Evolutionary conservation across 2,329 filamentous ascomycete species (phyloP).

Genomic region (Chrysosporium keratinophilum): DNA sequence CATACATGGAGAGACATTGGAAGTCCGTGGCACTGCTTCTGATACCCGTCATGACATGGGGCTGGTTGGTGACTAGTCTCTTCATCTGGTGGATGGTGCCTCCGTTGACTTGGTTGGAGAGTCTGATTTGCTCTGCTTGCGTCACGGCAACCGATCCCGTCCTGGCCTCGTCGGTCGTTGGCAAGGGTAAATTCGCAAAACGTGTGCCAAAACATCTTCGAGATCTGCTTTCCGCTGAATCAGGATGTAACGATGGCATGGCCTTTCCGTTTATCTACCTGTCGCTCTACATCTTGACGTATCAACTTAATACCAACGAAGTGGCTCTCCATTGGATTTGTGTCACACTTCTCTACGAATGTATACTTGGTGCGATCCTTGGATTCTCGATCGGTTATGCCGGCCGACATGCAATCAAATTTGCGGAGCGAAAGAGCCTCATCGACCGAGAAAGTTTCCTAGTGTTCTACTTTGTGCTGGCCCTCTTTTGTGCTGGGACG

Average conservation of each 20-base stretch:
- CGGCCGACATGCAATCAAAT: conserved; percentile 81
- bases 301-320: conserved; percentile 55
- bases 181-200: conserved; percentile 97
- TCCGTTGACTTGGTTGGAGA: conserved; percentile 76
- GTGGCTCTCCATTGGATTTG: conserved; percentile 82
- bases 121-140: conserved; percentile 76
- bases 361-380: conserved; percentile 80
- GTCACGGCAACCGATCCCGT: conserved; percentile 97
- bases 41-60: conserved; percentile 92
- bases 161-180: conserved; percentile 90
- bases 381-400: conserved; percentile 82
- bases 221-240: conserved; percentile 90
- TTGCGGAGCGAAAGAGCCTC: conserved; percentile 68
- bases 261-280: conserved; percentile 97
- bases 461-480: conserved; percentile 96
- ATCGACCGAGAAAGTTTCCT: conserved; percentile 96
- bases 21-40: conserved; percentile 78
- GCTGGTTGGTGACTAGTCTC: conserved; percentile 71
- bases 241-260: conserved; percentile 99
- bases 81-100: conserved; percentile 88
- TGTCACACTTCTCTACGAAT: conserved; percentile 86
- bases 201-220: conserved; percentile 93
- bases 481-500: conserved; percentile 88
- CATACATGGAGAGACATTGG: conserved; percentile 98
- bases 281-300: conserved; percentile 78